These are phyloP conservation scores for Coemansia sp. DNA, from an alignment of 192 early-diverging fungal species.

Conservation along the genomic window DNA sequence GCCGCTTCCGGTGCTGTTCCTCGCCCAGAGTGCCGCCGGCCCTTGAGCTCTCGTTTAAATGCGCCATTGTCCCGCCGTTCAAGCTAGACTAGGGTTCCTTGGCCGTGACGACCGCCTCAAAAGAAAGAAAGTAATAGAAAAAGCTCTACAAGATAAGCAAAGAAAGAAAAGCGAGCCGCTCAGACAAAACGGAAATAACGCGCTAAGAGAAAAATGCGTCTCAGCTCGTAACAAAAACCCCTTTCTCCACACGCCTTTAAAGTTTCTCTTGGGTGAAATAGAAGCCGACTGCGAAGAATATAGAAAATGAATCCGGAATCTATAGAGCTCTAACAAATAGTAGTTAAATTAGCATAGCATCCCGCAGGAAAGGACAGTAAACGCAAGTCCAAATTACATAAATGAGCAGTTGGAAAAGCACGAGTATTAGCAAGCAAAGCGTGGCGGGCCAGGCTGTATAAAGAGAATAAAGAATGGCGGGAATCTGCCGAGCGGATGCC, in stretches of 20 bases:
- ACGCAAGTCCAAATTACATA: constrained; percentile 1
- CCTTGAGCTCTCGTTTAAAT: constrained; percentile 27
- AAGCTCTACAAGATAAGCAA: background rate
- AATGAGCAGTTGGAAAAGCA: background rate
- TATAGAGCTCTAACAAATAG: background rate
- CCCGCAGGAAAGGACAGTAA: constrained; percentile 3
- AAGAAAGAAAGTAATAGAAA: background rate
- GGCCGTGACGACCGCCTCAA: background rate
- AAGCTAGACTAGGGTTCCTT: background rate
- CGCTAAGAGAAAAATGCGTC: constrained; percentile 2
- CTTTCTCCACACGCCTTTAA: background rate
- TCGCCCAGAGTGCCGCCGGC: constrained; percentile 24
- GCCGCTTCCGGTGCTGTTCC: constrained; percentile 43
- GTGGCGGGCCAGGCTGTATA: constrained; percentile 3
- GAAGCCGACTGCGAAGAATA: background rate
- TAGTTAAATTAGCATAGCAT: background rate
- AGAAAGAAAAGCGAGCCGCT: constrained; percentile 9
- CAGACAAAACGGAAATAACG: background rate
- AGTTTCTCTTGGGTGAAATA: background rate
- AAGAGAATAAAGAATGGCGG: background rate
- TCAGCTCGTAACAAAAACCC: background rate
- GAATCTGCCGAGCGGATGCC: background rate
- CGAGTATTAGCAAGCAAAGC: background rate
- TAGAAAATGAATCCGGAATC: constrained; percentile 1
- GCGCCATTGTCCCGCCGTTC: constrained; percentile 25